Conservation (phyloP, 2,329 filamentous ascomycete species). For the Fusarium albosuccineum region DNA sequence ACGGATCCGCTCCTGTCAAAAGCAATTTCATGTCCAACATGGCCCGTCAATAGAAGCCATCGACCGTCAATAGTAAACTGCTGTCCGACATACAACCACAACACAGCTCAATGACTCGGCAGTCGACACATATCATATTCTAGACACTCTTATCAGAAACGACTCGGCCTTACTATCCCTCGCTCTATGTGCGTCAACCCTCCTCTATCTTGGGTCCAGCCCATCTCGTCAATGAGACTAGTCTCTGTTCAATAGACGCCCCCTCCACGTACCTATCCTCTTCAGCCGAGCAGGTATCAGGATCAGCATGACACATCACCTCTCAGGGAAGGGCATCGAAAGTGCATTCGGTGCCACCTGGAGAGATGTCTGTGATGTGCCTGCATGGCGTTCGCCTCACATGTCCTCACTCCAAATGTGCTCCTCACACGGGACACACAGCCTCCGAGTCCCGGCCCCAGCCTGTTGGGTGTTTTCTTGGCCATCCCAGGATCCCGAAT, state of each 20-base stretch:
- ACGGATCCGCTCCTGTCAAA: background rate
- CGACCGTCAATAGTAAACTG: constrained; percentile 7
- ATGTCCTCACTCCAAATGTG: constrained; percentile 14
- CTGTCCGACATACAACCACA: too few relatives aligned
- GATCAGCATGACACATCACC: constrained; percentile 2
- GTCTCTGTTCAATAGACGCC: constrained; percentile 34
- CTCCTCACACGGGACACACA: background rate
- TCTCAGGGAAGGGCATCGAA: background rate
- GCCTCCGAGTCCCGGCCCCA: constrained; percentile 10
- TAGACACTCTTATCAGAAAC: background rate
- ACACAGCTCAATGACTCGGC: background rate
- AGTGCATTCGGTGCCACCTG: background rate
- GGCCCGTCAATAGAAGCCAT: constrained; percentile 22
- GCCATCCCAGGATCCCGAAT: constrained; percentile 12
- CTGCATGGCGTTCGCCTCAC: constrained; percentile 15
- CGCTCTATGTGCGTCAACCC: constrained; percentile 22
- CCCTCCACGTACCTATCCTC: constrained; percentile 1
- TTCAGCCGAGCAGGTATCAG: constrained; percentile 12
- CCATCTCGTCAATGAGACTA: constrained; percentile 19
- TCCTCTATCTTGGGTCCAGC: constrained; percentile 34
- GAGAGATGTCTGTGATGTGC: constrained; percentile 2
- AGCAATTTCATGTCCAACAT: background rate
- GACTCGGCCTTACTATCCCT: constrained; percentile 13
- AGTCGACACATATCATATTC: background rate
- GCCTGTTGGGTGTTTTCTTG: constrained; percentile 3